phyloP scores from a whole-genome alignment of 2,329 filamentous ascomycete genomes.

The Fusarium tanahbumbuense region DNA sequence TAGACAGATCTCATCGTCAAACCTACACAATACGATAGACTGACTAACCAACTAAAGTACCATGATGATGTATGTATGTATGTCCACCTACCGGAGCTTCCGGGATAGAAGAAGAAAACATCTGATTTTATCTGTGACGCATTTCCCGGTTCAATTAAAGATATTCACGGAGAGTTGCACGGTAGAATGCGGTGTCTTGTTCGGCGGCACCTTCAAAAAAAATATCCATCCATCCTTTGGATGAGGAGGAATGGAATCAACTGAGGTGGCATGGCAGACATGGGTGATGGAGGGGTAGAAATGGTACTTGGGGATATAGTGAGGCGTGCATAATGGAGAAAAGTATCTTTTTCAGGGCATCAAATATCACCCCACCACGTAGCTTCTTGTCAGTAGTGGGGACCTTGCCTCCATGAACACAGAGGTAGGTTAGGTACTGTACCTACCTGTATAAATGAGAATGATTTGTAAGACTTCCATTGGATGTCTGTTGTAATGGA shows the following conservation, averaged over 20 bases:
- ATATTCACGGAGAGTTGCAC: constrained; percentile 31
- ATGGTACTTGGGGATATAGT: constrained; percentile 12
- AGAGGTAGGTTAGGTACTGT: not conserved
- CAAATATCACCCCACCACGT: constrained; percentile 37
- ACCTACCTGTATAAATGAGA: not conserved
- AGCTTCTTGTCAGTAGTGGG: constrained; percentile 33
- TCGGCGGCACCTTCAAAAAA: constrained; percentile 32
- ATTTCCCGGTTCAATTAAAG: not conserved
- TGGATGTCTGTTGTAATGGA: not conserved
- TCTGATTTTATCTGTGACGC: constrained; percentile 10
- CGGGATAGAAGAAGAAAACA: constrained; percentile 28
- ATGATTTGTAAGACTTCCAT: not conserved
- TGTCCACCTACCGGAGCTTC: constrained; percentile 38
- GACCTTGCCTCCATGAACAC: constrained; percentile 5
- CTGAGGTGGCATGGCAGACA: constrained; percentile 26
- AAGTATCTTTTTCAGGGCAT: constrained; percentile 34
- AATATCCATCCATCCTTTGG: not conserved
- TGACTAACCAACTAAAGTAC: not conserved
- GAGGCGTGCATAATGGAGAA: not conserved
- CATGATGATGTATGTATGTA: constrained; percentile 8
- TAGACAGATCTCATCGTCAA: constrained; percentile 30
- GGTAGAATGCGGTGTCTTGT: constrained; percentile 33
- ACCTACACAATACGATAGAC: constrained; percentile 1
- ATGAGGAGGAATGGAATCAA: constrained; percentile 24
- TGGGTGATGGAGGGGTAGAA: constrained; percentile 33